Evolutionary conservation across 257 asterid species (phyloP), one percentile per base, ranked within the genome.

Genomic region (Gentiana straminea): DNA sequence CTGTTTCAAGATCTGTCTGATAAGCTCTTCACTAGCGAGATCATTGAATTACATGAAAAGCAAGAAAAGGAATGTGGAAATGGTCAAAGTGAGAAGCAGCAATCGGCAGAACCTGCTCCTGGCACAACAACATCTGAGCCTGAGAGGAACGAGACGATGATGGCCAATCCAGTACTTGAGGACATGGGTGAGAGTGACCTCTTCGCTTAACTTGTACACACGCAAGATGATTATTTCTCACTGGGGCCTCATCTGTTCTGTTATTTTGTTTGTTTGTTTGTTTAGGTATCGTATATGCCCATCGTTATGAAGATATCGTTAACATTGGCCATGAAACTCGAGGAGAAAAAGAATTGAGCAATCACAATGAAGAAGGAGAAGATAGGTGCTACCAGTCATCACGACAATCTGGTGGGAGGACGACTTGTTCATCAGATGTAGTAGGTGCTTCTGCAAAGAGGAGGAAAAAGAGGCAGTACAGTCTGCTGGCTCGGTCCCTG

Each of bases 21-120:
- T 66, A 81, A 83, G 83, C 92, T 79, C 64, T 91, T 91, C 82
- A 87, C 98, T 10, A 87, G 96, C 53, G 92, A 84, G 68, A 85
- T 91, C 13, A 81, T 91, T 33, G 88, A 81, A 67, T 51, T 65
- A 61, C 86, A 73, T 49, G 94, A 73, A 59, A 70, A 76, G 58
- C 79, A 73, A 64, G 78, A 60, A 54, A 65, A 68, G 15, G 74
- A 64, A 54, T 15, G 35, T 51, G 62, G 55, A 49, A 68, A 62
- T 61, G 34, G 43, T 57, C 57, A 53, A 3, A 52, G 49, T 39
- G 51, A 67, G 62, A 68, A 63, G 49, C 73, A 68, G 57, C 70
- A 75, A 55, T 62, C 60, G 62, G 13, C 67, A 55, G 77, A 61
- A 48, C 63, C 51, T 33, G 84, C 80, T 52, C 65, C 46, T 51